These are phyloP conservation scores for Cicer pinnatifidum DNA, from an alignment of 306 rosid genomes.

Conservation along the genomic window DNA sequence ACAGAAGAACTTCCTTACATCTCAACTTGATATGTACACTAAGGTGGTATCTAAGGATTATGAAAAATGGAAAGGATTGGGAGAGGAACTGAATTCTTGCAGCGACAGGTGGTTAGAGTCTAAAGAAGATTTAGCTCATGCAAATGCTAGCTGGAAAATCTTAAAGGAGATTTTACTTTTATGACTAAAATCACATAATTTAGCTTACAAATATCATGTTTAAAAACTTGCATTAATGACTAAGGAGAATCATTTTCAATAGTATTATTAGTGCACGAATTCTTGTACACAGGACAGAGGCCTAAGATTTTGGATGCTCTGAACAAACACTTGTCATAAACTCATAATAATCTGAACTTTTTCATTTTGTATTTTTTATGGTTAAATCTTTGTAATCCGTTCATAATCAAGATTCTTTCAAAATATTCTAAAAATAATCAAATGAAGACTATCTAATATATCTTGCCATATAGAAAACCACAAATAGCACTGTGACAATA, in stretches of 20 bases:
- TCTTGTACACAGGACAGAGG: too few species aligned
- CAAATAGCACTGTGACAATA: too few species aligned
- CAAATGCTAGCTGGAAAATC: conserved; percentile 11
- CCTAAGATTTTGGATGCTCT: too few species aligned
- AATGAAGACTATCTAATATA: too few species aligned
- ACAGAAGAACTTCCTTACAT: conserved; percentile 7
- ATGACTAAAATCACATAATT: not conserved
- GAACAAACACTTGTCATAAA: too few species aligned
- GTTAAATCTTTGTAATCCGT: too few species aligned
- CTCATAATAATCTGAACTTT: too few species aligned
- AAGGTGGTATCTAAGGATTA: not conserved
- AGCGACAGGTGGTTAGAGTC: conserved; percentile 3
- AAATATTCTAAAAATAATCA: too few species aligned
- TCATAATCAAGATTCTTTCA: too few species aligned
- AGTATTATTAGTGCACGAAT: too few species aligned
- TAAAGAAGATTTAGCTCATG: conserved; percentile 12
- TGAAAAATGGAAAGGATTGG: not conserved
- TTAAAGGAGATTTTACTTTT: conserved; percentile 10
- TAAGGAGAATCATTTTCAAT: not conserved
- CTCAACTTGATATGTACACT: conserved; percentile 1
- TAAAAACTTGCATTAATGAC: not conserved
- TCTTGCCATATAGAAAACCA: too few species aligned
- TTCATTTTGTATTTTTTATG: too few species aligned
- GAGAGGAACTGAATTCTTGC: not conserved
- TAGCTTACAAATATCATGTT: not conserved